Conservation (phyloP, 306 rosid genomes). For the Ormosia emarginata region DNA sequence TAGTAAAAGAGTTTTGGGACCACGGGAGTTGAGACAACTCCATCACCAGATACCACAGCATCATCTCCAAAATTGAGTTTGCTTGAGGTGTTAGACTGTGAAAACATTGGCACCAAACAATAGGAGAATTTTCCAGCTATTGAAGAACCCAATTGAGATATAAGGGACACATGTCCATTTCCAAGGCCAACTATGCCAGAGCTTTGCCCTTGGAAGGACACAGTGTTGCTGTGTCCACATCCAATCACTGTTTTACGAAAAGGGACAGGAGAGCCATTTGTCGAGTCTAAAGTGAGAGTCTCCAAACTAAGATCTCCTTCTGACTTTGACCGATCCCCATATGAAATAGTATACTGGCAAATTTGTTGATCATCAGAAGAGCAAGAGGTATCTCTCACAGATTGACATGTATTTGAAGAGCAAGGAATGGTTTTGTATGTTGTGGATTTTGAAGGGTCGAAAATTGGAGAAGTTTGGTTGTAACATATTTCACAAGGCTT, state of each 20-base stretch:
- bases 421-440: conserved; percentile 3
- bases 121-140: conserved; percentile 39
- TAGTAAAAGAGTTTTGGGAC: background rate
- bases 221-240: conserved; percentile 32
- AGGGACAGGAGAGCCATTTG: background rate
- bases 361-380: background rate
- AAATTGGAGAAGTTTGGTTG: conserved; percentile 31
- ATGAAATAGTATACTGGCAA: conserved; percentile 9
- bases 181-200: conserved; percentile 56
- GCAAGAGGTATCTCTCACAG: background rate
- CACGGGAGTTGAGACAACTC: conserved; percentile 19
- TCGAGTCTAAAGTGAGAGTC: conserved; percentile 31
- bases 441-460: conserved; percentile 27
- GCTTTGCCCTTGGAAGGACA: background rate
- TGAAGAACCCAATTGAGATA: conserved; percentile 28
- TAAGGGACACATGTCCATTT: conserved; percentile 17
- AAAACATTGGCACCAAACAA: conserved; percentile 25
- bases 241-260: conserved; percentile 31
- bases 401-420: background rate
- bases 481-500: conserved; percentile 34
- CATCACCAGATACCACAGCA: conserved; percentile 19
- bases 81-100: background rate
- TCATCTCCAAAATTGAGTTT: conserved; percentile 27
- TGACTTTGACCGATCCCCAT: conserved; percentile 31
- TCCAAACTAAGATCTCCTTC: conserved; percentile 30